These are phyloP conservation scores for Delphinella strobiligena DNA, from an alignment of 2,329 filamentous ascomycete genomes.

Conservation along the genomic window DNA sequence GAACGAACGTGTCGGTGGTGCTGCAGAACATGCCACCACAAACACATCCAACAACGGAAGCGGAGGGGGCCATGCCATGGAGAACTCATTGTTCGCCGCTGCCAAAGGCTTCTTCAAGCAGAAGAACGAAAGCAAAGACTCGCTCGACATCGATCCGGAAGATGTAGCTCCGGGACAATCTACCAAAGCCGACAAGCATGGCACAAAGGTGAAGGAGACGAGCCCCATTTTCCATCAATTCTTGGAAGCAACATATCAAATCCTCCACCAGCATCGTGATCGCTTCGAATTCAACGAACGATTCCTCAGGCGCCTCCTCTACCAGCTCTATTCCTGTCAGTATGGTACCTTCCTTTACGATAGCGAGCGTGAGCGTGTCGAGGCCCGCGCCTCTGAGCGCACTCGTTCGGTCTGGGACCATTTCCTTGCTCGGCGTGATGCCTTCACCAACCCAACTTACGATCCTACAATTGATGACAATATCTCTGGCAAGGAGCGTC, in stretches of 20 bases:
- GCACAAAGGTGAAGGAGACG: conserved; percentile 77
- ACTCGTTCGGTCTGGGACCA: conserved; percentile 86
- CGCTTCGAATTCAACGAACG: conserved; percentile 95
- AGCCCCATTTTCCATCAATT: conserved; percentile 98
- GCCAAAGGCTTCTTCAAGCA: conserved; percentile 87
- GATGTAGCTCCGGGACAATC: conserved; percentile 25
- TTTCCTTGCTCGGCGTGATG: conserved; percentile 66
- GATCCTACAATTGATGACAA: conserved; percentile 66
- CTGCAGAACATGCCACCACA: conserved; percentile 17
- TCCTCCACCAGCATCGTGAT: conserved; percentile 71
- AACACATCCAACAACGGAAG: conserved; percentile 46
- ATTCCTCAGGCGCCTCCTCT: conserved; percentile 77
- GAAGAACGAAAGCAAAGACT: conserved; percentile 54
- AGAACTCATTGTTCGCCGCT: conserved; percentile 63
- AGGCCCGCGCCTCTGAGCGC: conserved; percentile 9
- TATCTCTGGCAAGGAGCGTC: conserved; percentile 63
- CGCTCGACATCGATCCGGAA: conserved; percentile 47
- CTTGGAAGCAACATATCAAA: conserved; percentile 83
- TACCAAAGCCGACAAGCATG: conserved; percentile 46
- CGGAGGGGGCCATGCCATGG: conserved; percentile 54
- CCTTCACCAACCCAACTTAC: conserved; percentile 76
- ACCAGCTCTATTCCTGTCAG: conserved; percentile 90
- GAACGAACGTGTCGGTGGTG: conserved; percentile 59
- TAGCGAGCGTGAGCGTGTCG: conserved; percentile 62
- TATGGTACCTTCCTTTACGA: conserved; percentile 96